Evolutionary conservation across 2,329 filamentous ascomycete genomes (phyloP).

Genomic region (Microthyrium microscopicum): DNA sequence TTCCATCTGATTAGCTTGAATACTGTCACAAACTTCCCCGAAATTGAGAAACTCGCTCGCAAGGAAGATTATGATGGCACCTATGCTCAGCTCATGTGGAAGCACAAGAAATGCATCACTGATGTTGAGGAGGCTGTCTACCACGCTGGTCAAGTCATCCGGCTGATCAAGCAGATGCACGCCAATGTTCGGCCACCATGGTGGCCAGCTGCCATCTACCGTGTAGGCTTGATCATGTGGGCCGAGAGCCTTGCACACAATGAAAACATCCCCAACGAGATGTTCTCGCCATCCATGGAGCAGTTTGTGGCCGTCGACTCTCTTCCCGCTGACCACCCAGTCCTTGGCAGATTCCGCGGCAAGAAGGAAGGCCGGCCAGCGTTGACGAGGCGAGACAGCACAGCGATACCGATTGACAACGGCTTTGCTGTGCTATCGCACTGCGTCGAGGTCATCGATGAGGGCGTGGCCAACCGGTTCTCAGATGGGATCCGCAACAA

Average conservation of each 20-base stretch:
- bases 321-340: constrained; percentile 32
- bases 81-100: constrained; percentile 36
- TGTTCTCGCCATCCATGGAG: constrained; percentile 16
- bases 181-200: constrained; percentile 45
- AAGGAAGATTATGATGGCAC: constrained; percentile 40
- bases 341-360: constrained; percentile 34
- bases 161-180: constrained; percentile 44
- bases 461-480: constrained; percentile 34
- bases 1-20: constrained; percentile 58
- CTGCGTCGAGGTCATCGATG: constrained; percentile 36
- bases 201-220: constrained; percentile 56
- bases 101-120: constrained; percentile 45
- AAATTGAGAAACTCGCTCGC: constrained; percentile 49
- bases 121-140: constrained; percentile 47
- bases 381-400: constrained; percentile 33
- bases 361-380: constrained; percentile 36
- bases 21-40: constrained; percentile 48
- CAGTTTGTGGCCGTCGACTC: constrained; percentile 31
- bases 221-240: constrained; percentile 48
- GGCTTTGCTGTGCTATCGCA: constrained; percentile 32
- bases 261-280: constrained; percentile 31
- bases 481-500: constrained; percentile 39
- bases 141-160: constrained; percentile 51
- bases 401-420: constrained; percentile 29
- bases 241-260: constrained; percentile 40